phyloP scores from a whole-genome alignment of 202 grass and related monocot species.

The Eragrostis tef region DNA sequence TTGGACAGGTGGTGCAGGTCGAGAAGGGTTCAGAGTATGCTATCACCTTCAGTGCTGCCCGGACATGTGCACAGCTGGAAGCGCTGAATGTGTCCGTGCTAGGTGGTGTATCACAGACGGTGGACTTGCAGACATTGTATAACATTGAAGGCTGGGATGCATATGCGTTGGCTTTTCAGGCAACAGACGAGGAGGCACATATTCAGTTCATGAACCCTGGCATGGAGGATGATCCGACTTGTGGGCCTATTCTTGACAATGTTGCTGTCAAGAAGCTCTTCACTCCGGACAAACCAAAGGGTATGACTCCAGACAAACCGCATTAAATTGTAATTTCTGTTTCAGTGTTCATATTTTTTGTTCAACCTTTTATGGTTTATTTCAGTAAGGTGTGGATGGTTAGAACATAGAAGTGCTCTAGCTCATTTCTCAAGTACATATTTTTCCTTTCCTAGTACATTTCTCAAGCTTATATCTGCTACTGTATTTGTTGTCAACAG shows the following conservation, averaged over 20 bases:
- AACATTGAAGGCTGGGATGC: conserved; percentile 97
- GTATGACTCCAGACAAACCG: conserved; percentile 41
- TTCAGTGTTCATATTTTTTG: neutral
- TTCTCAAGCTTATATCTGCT: neutral
- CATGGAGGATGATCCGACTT: conserved; percentile 97
- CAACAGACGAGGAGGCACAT: conserved; percentile 60
- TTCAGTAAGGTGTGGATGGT: neutral
- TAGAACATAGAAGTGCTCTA: neutral
- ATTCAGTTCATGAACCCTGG: conserved; percentile 92
- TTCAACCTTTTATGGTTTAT: neutral
- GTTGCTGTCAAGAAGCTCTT: conserved; percentile 95
- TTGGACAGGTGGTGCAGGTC: conserved; percentile 72
- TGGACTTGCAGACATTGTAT: conserved; percentile 95
- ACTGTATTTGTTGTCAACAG: conserved; percentile 50
- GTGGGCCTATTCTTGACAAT: conserved; percentile 92
- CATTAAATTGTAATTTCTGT: neutral
- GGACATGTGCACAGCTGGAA: conserved; percentile 97
- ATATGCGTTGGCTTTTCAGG: conserved; percentile 85
- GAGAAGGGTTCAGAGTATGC: conserved; percentile 84
- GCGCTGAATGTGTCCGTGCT: conserved; percentile 75
- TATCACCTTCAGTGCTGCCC: conserved; percentile 89
- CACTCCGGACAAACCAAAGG: conserved; percentile 72
- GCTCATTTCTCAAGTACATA: neutral
- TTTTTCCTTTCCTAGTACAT: neutral
- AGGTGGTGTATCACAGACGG: conserved; percentile 58